Evolutionary conservation across 2,329 filamentous ascomycete species (phyloP).

Genomic region (Chaetomium sp.): DNA sequence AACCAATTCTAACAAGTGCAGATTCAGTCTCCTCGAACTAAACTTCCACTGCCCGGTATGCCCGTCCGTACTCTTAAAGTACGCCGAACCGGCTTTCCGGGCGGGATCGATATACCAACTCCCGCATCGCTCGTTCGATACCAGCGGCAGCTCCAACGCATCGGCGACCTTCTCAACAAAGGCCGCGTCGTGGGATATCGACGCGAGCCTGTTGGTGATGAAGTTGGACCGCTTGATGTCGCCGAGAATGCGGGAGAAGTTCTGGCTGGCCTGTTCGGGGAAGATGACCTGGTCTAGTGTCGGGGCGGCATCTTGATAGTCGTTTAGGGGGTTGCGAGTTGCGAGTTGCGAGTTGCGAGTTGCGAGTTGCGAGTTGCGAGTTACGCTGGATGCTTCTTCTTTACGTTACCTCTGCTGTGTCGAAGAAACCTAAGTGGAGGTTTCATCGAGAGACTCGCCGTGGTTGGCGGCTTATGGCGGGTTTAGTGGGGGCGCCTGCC

Average conservation of each 20-base stretch:
- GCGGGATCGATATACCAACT: constrained; percentile 84
- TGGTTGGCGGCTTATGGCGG: neutral
- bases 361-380: neutral
- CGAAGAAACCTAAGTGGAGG: neutral
- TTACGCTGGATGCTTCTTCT: neutral
- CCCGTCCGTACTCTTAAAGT: constrained; percentile 98
- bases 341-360: neutral
- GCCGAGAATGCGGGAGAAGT: constrained; percentile 69
- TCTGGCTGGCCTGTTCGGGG: constrained; percentile 57
- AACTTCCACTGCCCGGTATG: constrained; percentile 91
- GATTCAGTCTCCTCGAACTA: constrained; percentile 79
- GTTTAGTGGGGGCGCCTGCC: neutral
- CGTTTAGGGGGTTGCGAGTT: neutral
- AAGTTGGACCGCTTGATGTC: constrained; percentile 75
- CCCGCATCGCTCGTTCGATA: constrained; percentile 94
- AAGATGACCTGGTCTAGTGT: constrained; percentile 51
- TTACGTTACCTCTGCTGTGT: neutral
- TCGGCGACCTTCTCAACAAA: constrained; percentile 69
- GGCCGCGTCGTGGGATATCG: constrained; percentile 72
- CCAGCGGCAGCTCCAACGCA: constrained; percentile 64
- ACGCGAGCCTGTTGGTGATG: constrained; percentile 77
- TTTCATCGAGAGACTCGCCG: neutral
- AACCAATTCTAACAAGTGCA: constrained; percentile 74
- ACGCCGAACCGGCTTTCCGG: constrained; percentile 71
- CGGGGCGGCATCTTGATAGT: constrained; percentile 34